phyloP scores from a whole-genome alignment of 164 flowering plant species.

The Macadamia tetraphylla region DNA sequence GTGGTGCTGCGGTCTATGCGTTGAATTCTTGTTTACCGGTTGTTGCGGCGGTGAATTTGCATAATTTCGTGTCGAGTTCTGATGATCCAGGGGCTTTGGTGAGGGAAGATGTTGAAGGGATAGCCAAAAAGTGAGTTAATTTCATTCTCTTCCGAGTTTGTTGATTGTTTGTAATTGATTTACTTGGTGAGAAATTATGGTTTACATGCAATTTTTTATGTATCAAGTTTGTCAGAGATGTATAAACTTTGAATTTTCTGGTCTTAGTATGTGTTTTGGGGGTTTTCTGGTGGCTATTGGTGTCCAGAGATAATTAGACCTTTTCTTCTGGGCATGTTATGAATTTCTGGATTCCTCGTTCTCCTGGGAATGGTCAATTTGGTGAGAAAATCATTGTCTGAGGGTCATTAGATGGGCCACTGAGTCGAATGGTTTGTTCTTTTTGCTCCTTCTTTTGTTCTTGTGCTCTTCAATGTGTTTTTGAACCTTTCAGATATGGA shows the following conservation, averaged over 20 bases:
- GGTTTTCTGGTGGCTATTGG: background rate
- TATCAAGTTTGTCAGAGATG: background rate
- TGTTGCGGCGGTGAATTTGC: slow-evolving; percentile 79
- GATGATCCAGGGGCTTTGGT: slow-evolving; percentile 61
- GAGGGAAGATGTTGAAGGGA: slow-evolving; percentile 62
- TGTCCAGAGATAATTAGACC: too few species aligned
- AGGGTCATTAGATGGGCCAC: too few species aligned
- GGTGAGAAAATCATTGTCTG: too few species aligned
- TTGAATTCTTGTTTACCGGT: slow-evolving; percentile 74
- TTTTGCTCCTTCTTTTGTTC: background rate
- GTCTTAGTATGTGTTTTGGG: background rate
- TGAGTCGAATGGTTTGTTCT: too few species aligned
- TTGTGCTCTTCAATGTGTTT: background rate
- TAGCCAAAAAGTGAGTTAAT: slow-evolving; percentile 52
- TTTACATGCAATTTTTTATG: background rate
- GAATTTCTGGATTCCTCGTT: too few species aligned
- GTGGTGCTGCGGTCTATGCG: slow-evolving; percentile 69
- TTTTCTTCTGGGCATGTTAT: too few species aligned
- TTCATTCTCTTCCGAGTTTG: background rate
- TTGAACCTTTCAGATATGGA: slow-evolving; percentile 54
- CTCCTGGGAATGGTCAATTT: too few species aligned
- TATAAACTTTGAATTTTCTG: too few species aligned
- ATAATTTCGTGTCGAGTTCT: slow-evolving; percentile 57
- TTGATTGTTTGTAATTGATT: background rate
- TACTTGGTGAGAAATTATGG: background rate